Base-by-base conservation (phyloP, 495 filamentous ascomycete species). In the Daldinia grandis region DNA sequence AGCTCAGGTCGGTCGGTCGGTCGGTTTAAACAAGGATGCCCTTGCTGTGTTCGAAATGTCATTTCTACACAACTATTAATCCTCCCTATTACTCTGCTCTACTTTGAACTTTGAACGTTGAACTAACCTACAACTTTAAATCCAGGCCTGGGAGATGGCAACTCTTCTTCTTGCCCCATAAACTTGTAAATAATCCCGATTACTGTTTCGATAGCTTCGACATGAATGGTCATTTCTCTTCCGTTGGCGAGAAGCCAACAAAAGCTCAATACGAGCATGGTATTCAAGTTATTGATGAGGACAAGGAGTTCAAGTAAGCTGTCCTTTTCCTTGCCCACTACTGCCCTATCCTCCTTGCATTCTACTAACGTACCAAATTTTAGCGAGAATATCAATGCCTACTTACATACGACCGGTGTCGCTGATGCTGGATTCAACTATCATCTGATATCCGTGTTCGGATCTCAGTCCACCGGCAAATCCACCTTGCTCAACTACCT, bases 381-480 rank as follows among this genome's bases (percentile, higher is more conserved):
- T 77, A 97, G 93, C 80, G 84, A 87, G 19, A 89, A 94, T 72
- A 84, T 99, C 73, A 90, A 89, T 73, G 87, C 87, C 42, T 99
- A 98, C 80, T 86, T 99, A 47, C 81, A 83, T 64, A 82, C 89
- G 71, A 92, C 94, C 79, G 86, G 90, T 73, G 88, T 97, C 76
- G 90, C 92, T 33, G 87, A 90, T 55, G 89, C 93, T 66, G 95
- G 95, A 76, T 99, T 99, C 88, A 97, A 97, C 80, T 99, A 99
- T 80, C 95, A 99, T 78, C 89, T 99, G 67, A 97, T 99, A 69
- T 97, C 95, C 69, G 95, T 99, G 70, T 99, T 99, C 80, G 95
- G 95, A 30, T 97, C 94, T 28, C 95, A 99, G 84, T 98, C 96
- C 53, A 99, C 95, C 7, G 95, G 95, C 60, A 99, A 99, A 84